Conservation (phyloP, 1,139 yeast genomes). For the Trichomonascaceae sp. region DNA sequence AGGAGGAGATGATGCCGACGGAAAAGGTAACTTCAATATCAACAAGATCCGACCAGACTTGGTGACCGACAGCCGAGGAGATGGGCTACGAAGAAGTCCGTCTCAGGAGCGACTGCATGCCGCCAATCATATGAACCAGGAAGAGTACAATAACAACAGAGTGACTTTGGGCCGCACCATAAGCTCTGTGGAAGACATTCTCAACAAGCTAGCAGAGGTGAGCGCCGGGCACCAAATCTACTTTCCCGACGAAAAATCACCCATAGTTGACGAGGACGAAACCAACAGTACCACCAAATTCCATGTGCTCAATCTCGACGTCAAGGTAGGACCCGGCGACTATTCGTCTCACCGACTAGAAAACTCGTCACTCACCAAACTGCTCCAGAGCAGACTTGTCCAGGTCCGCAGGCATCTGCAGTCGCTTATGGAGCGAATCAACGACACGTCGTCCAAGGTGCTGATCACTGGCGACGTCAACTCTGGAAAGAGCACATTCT, state of each 20-base stretch:
- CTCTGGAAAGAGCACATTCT: slow-evolving; percentile 92
- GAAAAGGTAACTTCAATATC: too few species aligned
- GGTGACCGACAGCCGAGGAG: background rate
- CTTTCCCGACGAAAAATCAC: slow-evolving; percentile 33
- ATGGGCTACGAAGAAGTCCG: background rate
- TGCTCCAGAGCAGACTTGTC: slow-evolving; percentile 50
- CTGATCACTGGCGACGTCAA: slow-evolving; percentile 94
- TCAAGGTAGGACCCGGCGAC: slow-evolving; percentile 40
- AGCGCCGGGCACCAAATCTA: slow-evolving; percentile 50
- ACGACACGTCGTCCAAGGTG: slow-evolving; percentile 86
- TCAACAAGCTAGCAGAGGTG: slow-evolving; percentile 42
- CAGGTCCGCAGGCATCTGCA: slow-evolving; percentile 52
- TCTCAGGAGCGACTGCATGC: slow-evolving; percentile 9
- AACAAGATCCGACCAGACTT: background rate
- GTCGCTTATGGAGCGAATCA: slow-evolving; percentile 72
- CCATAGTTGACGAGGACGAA: slow-evolving; percentile 4
- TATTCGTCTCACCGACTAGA: slow-evolving; percentile 43
- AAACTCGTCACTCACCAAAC: slow-evolving; percentile 47
- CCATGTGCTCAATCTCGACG: slow-evolving; percentile 43
- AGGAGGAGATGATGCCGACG: too few species aligned
- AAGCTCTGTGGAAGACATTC: slow-evolving; percentile 38
- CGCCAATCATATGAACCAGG: slow-evolving; percentile 42
- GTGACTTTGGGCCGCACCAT: slow-evolving; percentile 51
- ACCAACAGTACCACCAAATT: background rate
- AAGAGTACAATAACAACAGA: slow-evolving; percentile 57